A percentile compares a stretch with the other conserved stretches of the same genome.
phyloP scores from a whole-genome alignment of 352 stramenopile genomes.

The Phytophthora fragariae region DNA sequence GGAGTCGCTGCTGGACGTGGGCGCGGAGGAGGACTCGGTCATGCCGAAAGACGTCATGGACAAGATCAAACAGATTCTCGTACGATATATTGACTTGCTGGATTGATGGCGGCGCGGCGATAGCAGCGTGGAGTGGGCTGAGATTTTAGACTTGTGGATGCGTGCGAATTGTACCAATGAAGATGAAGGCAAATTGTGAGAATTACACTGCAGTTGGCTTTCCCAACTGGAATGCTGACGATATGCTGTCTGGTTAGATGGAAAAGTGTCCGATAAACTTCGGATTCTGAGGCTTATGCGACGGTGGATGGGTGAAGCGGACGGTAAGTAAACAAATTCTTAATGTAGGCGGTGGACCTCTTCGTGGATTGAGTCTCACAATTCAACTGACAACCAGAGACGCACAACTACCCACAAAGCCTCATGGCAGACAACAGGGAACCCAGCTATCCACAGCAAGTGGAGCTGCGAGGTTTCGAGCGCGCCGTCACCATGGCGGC shows the following conservation, averaged over 20 bases:
- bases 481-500: conserved; percentile 37
- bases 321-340: not conserved
- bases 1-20: conserved; percentile 55
- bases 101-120: conserved; percentile 44
- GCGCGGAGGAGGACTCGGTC: conserved; percentile 46
- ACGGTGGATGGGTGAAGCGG: not conserved
- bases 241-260: not conserved
- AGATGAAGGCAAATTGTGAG: not conserved
- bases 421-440: not conserved
- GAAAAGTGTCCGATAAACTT: no score
- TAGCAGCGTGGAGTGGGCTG: no score
- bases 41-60: conserved; percentile 45
- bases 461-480: conserved; percentile 45
- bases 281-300: not conserved
- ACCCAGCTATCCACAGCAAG: not conserved
- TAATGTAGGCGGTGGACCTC: no score
- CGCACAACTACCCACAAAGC: not conserved
- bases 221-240: not conserved
- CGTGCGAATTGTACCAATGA: not conserved
- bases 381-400: not conserved
- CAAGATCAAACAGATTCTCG: conserved; percentile 54
- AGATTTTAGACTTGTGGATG: not conserved
- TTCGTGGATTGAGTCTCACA: not conserved
- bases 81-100: conserved; percentile 67
- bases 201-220: not conserved